Percentiles rank a stretch among this genome's conserved stretches.
Conservation (phyloP, 164 flowering plant genomes). For the Cinnamomum chago region DNA sequence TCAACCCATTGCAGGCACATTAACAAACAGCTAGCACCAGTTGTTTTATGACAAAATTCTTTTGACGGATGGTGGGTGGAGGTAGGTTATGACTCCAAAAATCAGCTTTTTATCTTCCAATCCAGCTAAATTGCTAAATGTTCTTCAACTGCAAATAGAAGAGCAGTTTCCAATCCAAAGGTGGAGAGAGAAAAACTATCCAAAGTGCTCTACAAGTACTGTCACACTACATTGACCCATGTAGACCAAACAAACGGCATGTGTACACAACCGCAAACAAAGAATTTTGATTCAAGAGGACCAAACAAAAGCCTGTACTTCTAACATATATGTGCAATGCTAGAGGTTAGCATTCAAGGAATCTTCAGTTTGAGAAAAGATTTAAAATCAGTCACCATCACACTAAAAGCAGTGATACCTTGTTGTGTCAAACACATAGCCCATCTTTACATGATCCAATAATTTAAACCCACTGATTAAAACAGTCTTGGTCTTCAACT, state of each 20-base stretch:
- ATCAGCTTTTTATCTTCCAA: no score
- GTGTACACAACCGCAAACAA: background rate
- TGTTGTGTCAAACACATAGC: background rate
- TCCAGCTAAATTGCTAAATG: no score
- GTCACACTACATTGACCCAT: background rate
- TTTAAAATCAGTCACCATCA: background rate
- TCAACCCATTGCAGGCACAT: no score
- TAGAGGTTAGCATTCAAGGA: background rate
- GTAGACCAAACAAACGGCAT: background rate
- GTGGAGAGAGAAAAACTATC: background rate
- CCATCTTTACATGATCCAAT: background rate
- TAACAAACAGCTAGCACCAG: no score
- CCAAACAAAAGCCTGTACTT: background rate
- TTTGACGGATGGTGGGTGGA: no score
- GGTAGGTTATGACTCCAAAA: no score
- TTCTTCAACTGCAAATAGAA: no score
- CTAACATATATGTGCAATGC: no score
- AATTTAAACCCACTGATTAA: no score
- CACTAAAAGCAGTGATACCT: background rate
- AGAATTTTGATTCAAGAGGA: background rate
- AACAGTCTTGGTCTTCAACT: background rate
- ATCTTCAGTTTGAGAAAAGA: background rate
- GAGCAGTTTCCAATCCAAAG: no score
- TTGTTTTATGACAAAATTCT: no score
- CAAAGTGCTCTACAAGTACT: background rate